A percentile compares a stretch with the other conserved stretches of the same genome.
These are phyloP conservation scores for Lecanosticta acicola DNA, from an alignment of 2,329 filamentous ascomycete genomes.

Conservation along the genomic window DNA sequence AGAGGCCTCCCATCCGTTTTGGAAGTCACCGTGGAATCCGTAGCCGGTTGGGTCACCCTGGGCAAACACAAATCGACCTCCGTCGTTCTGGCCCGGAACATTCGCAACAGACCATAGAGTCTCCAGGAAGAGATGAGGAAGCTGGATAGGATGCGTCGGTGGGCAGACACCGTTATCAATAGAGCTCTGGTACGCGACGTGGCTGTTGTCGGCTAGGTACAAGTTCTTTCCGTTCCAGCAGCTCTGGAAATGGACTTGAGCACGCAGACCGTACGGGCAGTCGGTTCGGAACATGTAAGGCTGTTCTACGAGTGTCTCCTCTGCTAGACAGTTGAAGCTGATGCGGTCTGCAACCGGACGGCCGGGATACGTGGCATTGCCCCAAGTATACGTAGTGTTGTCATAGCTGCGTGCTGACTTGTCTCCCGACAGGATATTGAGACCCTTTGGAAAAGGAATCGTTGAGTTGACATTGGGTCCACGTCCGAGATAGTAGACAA, in stretches of 20 bases:
- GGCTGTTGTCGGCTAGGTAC: conserved; percentile 37
- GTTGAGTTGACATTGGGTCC: conserved; percentile 53
- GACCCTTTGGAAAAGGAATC: conserved; percentile 59
- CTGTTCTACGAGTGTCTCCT: conserved; percentile 24
- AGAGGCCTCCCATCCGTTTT: conserved; percentile 45
- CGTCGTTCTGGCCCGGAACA: conserved; percentile 33
- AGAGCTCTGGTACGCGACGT: conserved; percentile 37
- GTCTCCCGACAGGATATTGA: conserved; percentile 67
- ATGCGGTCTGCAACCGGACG: conserved; percentile 50
- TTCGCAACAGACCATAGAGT: conserved; percentile 32
- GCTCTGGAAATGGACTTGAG: conserved; percentile 36
- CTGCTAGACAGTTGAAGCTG: conserved; percentile 33
- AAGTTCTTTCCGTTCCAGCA: conserved; percentile 36
- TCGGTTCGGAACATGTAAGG: conserved; percentile 30
- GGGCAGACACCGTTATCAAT: conserved; percentile 41
- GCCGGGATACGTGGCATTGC: conserved; percentile 30
- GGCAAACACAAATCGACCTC: conserved; percentile 42
- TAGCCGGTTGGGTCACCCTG: conserved; percentile 48
- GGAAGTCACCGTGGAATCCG: conserved; percentile 51
- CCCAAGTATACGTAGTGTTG: conserved; percentile 34
- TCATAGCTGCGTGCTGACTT: conserved; percentile 48
- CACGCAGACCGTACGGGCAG: conserved; percentile 34
- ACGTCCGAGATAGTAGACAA: conserved; percentile 63
- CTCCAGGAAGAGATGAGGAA: conserved; percentile 41
- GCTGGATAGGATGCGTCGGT: conserved; percentile 32